Evolutionary conservation across 169 alveolate species (phyloP), one percentile per base, ranked within the genome.

Genomic region (Plasmodium chabaudi): DNA sequence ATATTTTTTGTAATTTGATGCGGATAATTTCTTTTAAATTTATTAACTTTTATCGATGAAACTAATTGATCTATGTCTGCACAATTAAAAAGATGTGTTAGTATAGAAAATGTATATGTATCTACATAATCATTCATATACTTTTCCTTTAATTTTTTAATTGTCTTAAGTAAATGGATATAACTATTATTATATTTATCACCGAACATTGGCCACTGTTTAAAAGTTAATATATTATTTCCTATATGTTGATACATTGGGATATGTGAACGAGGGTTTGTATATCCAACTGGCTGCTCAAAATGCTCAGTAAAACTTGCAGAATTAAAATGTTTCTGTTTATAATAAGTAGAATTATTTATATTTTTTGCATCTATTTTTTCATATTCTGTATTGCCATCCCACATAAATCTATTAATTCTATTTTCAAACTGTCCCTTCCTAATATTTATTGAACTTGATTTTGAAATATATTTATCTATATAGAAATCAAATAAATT

Each of bases 11-110:
- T 34, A 1, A 15, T 13, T 63, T 23, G 23, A 21, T 75, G 9
- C 6, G 13, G 5, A 21, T 9, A 13, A 2, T 44, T 53, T 42
- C 27, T 55, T 9, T 60, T 82, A 17, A 82, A 25, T 7, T 12
- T 42, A 13, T 42, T 69, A 34, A 60, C 12, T 21, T 44, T 34
- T 2, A 42, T 27, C 1, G 73, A 56, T 19, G 57, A 46, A 5
- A 69, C 61, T 49, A 84, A 44, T 23, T 84, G 87, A 19, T 84
- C 91, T 12, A 84, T 84, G 61, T 84, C 91, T 1, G 91, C 91
- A 72, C 91, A 84, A 21, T 84, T 84, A 61, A 56, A 84, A 13
- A 19, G 2, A 13, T 21, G 27, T 25, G 87, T 69, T 49, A 84
- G 21, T 5, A 84, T 49, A 10, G 91, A 42, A 5, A 84, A 42